Base-by-base conservation (phyloP, 2,329 filamentous ascomycete genomes). In the Elsinoe australis region DNA sequence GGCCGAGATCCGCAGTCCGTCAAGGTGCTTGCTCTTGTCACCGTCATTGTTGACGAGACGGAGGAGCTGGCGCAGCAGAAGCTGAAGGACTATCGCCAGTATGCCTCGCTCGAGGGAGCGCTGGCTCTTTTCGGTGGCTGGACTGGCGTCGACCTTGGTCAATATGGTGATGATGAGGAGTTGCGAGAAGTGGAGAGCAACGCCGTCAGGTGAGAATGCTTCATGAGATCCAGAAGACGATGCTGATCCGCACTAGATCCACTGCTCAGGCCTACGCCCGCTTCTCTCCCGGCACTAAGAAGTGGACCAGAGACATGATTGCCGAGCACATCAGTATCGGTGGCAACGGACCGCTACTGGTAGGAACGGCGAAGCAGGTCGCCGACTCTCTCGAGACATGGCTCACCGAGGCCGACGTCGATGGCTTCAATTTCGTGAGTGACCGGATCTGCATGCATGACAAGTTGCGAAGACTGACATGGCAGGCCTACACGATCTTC, bases 121-220 rank as follows among this genome's bases (percentile, higher is more conserved):
- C 59, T 86, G 49, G 79, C 82, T 1, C 63, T 87, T 15, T 87
- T 87, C 56, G 81, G 82, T 18, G 83, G 83, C 1, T 87, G 83
- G 82, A 86, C 83, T 0, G 83, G 80, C 0, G 79, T 82, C 38
- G 77, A 84, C 58, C 64, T 83, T 18, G 68, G 71, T 5, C 65
- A 72, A 34, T 83, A 82, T 54, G 73, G 66, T 0, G 78, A 82
- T 21, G 78, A 83, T 32, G 73, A 83, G 57, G 80, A 83, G 59
- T 63, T 83, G 45, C n/a, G 41, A 45, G 41, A 45, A 26, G 41
- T 45, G 2, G 41, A 45, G 29, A 45, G 41, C 14, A 45, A 45
- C 10, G 41, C 41, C n/a, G 41, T 45, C 26, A 32, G 41, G 41
- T 45, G 4, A 31, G 29, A 9, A 5, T 3, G n/a, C n/a, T 19